A percentile compares a stretch with the other conserved stretches of the same genome.
Evolutionary conservation across 1,284 basidiomycete genomes (phyloP).

Genomic region (Sanghuangporus weigelae): DNA sequence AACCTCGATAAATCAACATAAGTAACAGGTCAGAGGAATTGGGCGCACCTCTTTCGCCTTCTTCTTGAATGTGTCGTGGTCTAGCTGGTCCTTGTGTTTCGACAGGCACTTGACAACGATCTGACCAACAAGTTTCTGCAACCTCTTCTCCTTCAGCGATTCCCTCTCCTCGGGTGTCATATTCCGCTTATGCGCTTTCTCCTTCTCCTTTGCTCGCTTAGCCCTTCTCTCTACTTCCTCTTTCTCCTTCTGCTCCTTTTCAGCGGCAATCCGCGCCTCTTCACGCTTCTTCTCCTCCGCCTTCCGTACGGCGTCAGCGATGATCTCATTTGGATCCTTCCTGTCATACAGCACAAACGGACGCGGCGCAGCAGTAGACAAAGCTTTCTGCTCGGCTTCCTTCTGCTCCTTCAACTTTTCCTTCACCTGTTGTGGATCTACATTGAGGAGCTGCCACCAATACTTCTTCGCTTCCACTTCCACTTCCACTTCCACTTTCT

Average conservation of each 20-base stretch:
- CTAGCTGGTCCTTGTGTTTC: constrained; percentile 79
- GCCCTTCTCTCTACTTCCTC: constrained; percentile 2
- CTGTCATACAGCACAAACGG: background rate
- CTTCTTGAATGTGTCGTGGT: constrained; percentile 88
- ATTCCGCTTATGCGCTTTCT: constrained; percentile 24
- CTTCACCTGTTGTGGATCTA: background rate
- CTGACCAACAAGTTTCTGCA: constrained; percentile 81
- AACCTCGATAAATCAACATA: constrained; percentile 18
- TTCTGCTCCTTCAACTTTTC: background rate
- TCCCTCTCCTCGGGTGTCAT: constrained; percentile 54
- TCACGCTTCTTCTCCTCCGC: background rate
- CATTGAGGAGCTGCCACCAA: background rate
- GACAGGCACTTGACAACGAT: constrained; percentile 91
- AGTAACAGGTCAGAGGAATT: constrained; percentile 7
- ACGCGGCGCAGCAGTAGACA: background rate
- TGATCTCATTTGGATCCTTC: background rate
- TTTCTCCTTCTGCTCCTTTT: background rate
- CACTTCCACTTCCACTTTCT: background rate
- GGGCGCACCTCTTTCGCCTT: constrained; percentile 86
- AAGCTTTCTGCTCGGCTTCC: background rate
- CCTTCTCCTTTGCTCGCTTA: constrained; percentile 9
- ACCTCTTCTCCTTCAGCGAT: constrained; percentile 73
- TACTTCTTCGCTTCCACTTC: background rate
- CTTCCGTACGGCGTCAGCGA: background rate
- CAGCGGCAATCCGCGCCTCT: constrained; percentile 2